Evolutionary conservation across 2,329 filamentous ascomycete species (phyloP), one percentile per base, ranked within the genome.

Genomic region (Thielaviopsis populi): DNA sequence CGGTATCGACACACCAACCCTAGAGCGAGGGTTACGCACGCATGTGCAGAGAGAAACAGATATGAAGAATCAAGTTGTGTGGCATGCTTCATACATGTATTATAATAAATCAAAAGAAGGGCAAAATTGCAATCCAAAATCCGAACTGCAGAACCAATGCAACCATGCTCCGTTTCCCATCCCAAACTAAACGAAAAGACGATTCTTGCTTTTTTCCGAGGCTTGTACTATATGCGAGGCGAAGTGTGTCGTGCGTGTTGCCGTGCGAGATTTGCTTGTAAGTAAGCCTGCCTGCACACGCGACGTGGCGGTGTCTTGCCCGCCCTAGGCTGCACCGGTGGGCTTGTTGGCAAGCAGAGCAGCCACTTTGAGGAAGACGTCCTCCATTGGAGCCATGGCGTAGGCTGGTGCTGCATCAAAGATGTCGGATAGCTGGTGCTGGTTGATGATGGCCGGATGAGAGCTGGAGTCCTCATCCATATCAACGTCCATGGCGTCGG

Each of bases 341-440:
- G 65, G 65, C 33, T 66, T 66, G 24, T 63, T 67, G 11, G 67
- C 67, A 8, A 68, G 46, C 67, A 89, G 71, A 4, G 77, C 81
- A 13, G 86, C 81, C 46, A 92, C 84, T 72, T 84, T 83, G 72
- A 86, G 84, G 71, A 91, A 91, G 75, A 89, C 80, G 67, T 90
- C 87, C 72, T 87, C 83, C 24, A 91, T 81, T 11, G 86, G 83
- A 24, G 86, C 84, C 69, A 87, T 80, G 0, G 86, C 84, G 70
- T 87, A 87, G 2, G 84, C 81, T 1, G 85, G 83, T 1, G 83
- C 83, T 15, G 80, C 78, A 67, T 90, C 85, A 68, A 91, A 90
- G 43, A 91, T 80, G 61, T 83, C 79, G 5, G 86, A 79, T 63
- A 91, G 75, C 67, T 83, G 81, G 70, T 91, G 85, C 59, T 85